These are phyloP conservation scores for Colletotrichum gigasporum DNA, from an alignment of 2,329 filamentous ascomycete genomes.

Conservation along the genomic window DNA sequence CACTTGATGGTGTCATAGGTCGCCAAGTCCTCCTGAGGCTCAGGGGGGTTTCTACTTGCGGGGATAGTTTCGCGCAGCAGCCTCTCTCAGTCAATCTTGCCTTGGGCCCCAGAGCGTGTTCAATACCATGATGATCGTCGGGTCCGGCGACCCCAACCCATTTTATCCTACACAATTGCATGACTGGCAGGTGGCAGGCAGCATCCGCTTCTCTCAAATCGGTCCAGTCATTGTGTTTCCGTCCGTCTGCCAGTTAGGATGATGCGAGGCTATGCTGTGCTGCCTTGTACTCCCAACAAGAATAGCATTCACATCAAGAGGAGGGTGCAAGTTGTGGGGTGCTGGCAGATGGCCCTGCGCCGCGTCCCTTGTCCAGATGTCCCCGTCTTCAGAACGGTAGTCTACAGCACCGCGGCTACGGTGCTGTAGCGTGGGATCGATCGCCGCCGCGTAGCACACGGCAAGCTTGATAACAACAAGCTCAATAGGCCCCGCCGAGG, in stretches of 20 bases:
- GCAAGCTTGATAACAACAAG: slow-evolving; percentile 10
- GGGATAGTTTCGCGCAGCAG: background rate
- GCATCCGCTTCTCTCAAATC: too few relatives aligned
- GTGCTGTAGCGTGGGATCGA: too few relatives aligned
- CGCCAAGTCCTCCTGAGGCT: background rate
- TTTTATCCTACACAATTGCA: background rate
- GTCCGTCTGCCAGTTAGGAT: background rate
- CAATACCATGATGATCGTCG: background rate
- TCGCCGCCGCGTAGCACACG: background rate
- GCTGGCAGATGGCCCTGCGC: too few relatives aligned
- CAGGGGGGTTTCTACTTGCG: background rate
- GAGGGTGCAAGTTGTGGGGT: too few relatives aligned
- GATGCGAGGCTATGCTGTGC: background rate
- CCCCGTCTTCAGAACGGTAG: too few relatives aligned
- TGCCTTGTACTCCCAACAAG: background rate
- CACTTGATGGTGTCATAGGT: slow-evolving; percentile 8
- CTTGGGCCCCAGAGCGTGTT: background rate
- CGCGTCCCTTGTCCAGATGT: too few relatives aligned
- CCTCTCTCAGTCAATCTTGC: slow-evolving; percentile 1
- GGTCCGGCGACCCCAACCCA: background rate
- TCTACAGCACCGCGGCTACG: too few relatives aligned
- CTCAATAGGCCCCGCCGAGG: background rate
- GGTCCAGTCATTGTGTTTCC: too few relatives aligned
- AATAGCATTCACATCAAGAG: background rate
- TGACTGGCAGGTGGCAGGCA: background rate